These are phyloP conservation scores for Lepidium africanum DNA, from an alignment of 345 rosid species.

Conservation along the genomic window DNA sequence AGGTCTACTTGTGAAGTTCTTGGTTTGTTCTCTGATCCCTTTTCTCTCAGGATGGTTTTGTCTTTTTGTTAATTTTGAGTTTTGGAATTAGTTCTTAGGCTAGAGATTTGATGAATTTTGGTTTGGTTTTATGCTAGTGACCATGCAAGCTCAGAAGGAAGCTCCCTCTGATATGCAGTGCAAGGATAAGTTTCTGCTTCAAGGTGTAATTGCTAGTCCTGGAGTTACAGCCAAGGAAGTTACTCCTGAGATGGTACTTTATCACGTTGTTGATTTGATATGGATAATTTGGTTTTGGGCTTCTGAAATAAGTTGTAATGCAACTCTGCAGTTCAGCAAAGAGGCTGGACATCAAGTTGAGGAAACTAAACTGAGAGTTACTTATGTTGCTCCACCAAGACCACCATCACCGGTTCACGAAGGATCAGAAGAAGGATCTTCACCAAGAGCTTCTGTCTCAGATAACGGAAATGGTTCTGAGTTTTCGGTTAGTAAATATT, in stretches of 20 bases:
- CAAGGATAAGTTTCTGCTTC: slow-evolving; percentile 84
- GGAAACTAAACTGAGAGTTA: slow-evolving; percentile 69
- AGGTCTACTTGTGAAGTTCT: slow-evolving; percentile 55
- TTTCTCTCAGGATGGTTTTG: neutral
- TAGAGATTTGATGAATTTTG: neutral
- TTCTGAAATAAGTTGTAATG: neutral
- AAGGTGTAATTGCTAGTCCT: slow-evolving; percentile 50
- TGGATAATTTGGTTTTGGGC: neutral
- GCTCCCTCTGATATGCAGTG: slow-evolving; percentile 74
- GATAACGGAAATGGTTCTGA: slow-evolving; percentile 60
- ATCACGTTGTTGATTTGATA: neutral
- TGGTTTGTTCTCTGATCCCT: slow-evolving; percentile 29
- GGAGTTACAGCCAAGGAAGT: slow-evolving; percentile 55
- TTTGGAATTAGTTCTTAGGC: neutral
- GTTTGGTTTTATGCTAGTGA: slow-evolving; percentile 37
- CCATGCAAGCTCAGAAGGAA: slow-evolving; percentile 95
- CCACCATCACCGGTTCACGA: slow-evolving; percentile 92
- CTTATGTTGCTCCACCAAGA: slow-evolving; percentile 59
- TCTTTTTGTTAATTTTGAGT: neutral
- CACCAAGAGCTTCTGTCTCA: slow-evolving; percentile 51
- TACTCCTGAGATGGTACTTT: slow-evolving; percentile 60
- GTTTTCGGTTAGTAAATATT: slow-evolving; percentile 38
- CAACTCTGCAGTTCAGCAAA: slow-evolving; percentile 55
- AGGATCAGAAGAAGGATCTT: slow-evolving; percentile 79
- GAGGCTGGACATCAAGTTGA: slow-evolving; percentile 52